These are phyloP conservation scores for Venturia nashicola DNA, from an alignment of 2,329 filamentous ascomycete species.

Conservation along the genomic window DNA sequence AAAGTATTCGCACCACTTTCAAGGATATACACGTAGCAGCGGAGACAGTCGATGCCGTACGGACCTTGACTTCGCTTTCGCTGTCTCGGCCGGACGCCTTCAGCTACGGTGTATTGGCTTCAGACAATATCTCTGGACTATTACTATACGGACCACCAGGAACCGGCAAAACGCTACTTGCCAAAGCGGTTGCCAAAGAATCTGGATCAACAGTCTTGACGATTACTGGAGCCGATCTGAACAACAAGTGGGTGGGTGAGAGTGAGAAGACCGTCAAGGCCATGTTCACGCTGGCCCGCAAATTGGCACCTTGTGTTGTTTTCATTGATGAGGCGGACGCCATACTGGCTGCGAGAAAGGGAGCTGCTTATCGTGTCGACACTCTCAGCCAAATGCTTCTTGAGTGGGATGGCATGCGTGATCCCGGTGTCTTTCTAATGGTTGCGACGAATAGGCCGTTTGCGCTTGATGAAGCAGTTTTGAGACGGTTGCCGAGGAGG, in stretches of 20 bases:
- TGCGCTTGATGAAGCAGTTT: slow-evolving; percentile 79
- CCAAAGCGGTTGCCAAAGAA: slow-evolving; percentile 53
- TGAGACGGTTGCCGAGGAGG: slow-evolving; percentile 61
- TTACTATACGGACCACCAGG: slow-evolving; percentile 76
- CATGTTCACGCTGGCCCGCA: slow-evolving; percentile 82
- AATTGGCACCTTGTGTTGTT: slow-evolving; percentile 81
- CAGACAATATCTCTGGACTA: slow-evolving; percentile 80
- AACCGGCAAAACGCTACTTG: slow-evolving; percentile 53
- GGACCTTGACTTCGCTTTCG: slow-evolving; percentile 78
- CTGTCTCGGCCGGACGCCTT: slow-evolving; percentile 88
- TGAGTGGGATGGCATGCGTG: slow-evolving; percentile 90
- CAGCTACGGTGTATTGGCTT: slow-evolving; percentile 82
- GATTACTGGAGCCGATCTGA: slow-evolving; percentile 79
- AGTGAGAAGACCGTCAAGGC: slow-evolving; percentile 93
- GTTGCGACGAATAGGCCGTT: slow-evolving; percentile 93
- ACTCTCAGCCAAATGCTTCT: slow-evolving; percentile 94
- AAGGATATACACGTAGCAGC: slow-evolving; percentile 69
- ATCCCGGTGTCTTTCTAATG: slow-evolving; percentile 77
- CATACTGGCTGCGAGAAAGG: slow-evolving; percentile 58
- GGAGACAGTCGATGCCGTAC: slow-evolving; percentile 77
- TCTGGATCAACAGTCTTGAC: slow-evolving; percentile 63
- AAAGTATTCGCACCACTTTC: slow-evolving; percentile 78
- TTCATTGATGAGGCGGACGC: slow-evolving; percentile 97
- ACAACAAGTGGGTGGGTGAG: slow-evolving; percentile 93
- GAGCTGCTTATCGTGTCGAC: slow-evolving; percentile 57